Evolutionary conservation across 371 early-diverging fungal species (phyloP), one percentile per base, ranked within the genome.

Genomic region (Mortierella polycephala): DNA sequence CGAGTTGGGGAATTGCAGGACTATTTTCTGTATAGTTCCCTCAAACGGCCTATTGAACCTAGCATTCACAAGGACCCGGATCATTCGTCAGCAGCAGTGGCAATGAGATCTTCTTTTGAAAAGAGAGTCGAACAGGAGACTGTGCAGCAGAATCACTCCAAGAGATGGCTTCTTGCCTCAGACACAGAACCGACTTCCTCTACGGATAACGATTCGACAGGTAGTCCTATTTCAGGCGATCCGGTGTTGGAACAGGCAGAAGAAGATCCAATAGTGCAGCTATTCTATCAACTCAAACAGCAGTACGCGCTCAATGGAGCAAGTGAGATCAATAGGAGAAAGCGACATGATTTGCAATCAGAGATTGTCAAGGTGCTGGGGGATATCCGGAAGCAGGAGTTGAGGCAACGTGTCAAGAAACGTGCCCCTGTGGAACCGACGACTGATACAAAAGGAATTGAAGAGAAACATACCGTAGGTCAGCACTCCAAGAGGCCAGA

Each of bases 1-100:
- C 46, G 60, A 7, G 75, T 75, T 0, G 75, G 75, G 7, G 20
- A 54, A 9, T 47, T 75, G 23, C 66, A 53, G n/a, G 70, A 75
- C 20, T 75, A 75, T 40, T 67, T 66, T 60, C 55, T 75, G 5
- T 75, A 62, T 42, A 70, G 70, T 16, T 47, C 56, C 3, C 45
- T 49, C 1, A 75, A 62, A 57, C 62, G n/a, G 16, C n/a, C 40
- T 30, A 54, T 18, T 21, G 54, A 21, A 54, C 8, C 1, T 37
- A 23, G 30, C 30, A 30, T 30, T 30, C 30, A 30, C 30, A 30
- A 18, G 20, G 20, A 18, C 1, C 51, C 4, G 42, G 50, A 11
- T 37, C 21, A 13, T 14, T 21, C n/a, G 12, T 12, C 39, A 45
- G 30, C 51, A 62, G 12, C 45, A 40, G 8, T 56, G n/a, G 1